phyloP scores from a whole-genome alignment of 345 rosid species.

The Boechera divaricarpa region DNA sequence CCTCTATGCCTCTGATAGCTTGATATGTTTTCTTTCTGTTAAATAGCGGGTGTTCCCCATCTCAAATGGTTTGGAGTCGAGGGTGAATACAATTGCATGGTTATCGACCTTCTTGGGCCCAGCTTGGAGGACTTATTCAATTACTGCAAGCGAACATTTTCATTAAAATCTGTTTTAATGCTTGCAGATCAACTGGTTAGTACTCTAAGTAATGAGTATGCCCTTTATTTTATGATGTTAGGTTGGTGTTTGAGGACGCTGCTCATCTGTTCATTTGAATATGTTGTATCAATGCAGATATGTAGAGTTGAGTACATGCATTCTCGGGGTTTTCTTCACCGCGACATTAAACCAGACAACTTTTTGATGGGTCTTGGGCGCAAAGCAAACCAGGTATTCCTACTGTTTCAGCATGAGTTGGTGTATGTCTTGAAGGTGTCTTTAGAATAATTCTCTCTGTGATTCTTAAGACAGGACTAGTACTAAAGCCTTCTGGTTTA shows the following conservation, averaged over 20 bases:
- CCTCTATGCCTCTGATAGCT: background rate
- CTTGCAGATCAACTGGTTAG: conserved; percentile 93
- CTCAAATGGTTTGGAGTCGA: conserved; percentile 94
- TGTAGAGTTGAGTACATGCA: conserved; percentile 97
- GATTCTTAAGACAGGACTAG: conserved; percentile 14
- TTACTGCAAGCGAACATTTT: conserved; percentile 76
- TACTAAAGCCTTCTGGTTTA: conserved; percentile 11
- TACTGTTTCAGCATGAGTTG: conserved; percentile 5
- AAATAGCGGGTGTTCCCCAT: conserved; percentile 85
- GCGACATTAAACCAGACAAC: conserved; percentile 98
- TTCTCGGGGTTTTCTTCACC: conserved; percentile 90
- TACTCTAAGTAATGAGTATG: conserved; percentile 36
- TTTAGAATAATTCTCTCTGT: background rate
- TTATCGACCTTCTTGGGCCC: conserved; percentile 93
- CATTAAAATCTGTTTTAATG: conserved; percentile 89
- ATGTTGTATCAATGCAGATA: conserved; percentile 51
- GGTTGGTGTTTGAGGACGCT: conserved; percentile 15
- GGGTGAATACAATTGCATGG: conserved; percentile 84
- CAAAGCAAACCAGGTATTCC: conserved; percentile 86
- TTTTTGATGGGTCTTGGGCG: conserved; percentile 96
- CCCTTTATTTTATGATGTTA: conserved; percentile 7
- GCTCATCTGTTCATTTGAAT: conserved; percentile 14
- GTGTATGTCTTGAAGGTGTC: conserved; percentile 5
- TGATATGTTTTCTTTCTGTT: conserved; percentile 10
- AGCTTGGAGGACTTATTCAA: conserved; percentile 92